A percentile compares a stretch with the other conserved stretches of the same genome.
These are phyloP conservation scores for Phytophthora tentaculata DNA, from an alignment of 352 stramenopile genomes.

Conservation along the genomic window DNA sequence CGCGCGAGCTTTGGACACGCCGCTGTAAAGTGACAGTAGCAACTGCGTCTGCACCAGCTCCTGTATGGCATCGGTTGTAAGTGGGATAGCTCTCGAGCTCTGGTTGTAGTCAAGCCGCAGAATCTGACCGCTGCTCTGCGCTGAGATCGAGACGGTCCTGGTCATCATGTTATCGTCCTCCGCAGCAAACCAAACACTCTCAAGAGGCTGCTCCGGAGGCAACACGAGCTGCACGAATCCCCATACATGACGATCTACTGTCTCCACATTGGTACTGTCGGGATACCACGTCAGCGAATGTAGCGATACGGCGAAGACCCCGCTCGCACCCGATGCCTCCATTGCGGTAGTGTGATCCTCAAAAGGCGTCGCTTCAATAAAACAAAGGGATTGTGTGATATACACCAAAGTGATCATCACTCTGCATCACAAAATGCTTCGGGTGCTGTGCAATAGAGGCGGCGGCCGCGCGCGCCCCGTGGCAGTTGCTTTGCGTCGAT, in stretches of 20 bases:
- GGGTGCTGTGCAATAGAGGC: conserved; percentile 10
- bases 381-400: conserved; percentile 6
- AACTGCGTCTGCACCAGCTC: conserved; percentile 49
- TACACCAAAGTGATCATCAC: conserved; percentile 21
- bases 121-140: neutral
- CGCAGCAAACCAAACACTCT: conserved; percentile 56
- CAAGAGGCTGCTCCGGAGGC: conserved; percentile 30
- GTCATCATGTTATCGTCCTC: conserved; percentile 64
- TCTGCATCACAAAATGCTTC: conserved; percentile 33
- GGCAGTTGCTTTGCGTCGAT: conserved; percentile 10
- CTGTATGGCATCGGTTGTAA: conserved; percentile 44
- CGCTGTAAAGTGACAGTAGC: conserved; percentile 49
- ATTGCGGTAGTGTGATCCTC: conserved; percentile 7
- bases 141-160: conserved; percentile 37
- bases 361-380: conserved; percentile 28
- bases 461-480: conserved; percentile 4
- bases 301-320: conserved; percentile 51
- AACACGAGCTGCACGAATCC: conserved; percentile 46
- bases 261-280: neutral
- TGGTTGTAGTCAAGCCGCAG: conserved; percentile 61
- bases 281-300: conserved; percentile 37
- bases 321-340: conserved; percentile 22
- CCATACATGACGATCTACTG: conserved; percentile 39
- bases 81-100: conserved; percentile 44
- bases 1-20: conserved; percentile 29